Base-by-base conservation (phyloP, 2,329 filamentous ascomycete species). In the Hymenoscyphus occultus region DNA sequence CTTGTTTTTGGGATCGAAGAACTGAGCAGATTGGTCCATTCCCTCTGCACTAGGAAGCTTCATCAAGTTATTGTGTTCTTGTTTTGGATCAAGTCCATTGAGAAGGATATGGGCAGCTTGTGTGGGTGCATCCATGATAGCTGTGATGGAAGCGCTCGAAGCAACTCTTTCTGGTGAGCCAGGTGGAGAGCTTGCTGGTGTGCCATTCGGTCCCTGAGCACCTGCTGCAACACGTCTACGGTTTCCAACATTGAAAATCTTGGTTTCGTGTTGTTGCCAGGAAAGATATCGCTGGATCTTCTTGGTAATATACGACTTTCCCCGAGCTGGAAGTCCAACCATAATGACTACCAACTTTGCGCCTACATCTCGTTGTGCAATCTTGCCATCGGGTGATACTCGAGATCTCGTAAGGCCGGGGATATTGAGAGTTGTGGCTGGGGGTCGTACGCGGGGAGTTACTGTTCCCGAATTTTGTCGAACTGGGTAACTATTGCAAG, bases 251-350 rank as follows among this genome's bases (percentile, higher is more conserved):
- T 99, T 99, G 86, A 99, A 99, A 72, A 99, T 97, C 71, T 85
- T 86, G 13, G 93, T 95, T 74, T 97, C 92, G 78, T 99, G 94
- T 75, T 99, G 95, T 74, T 97, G 88, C 95, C 95, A 99, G 60
- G 96, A 94, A 60, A 99, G 81, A 76, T 98, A 99, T 67, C 95
- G 86, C 65, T 95, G 91, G 68, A 99, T 86, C 80, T 99, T 99
- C 82, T 98, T 98, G 67, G 95, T 98, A 74, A 99, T 96, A 79
- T 99, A 99, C 63, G 93, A 97, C 80, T 99, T 99, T 76, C 95
- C 95, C 73, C 95, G 85, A 10, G 95, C 95, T 2, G 95, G 95
- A 72, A 99, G 81, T 69, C 95, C 95, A 67, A 99, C 95, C 95
- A 99, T 99, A 76, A 99, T 88, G 73, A 99, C 96, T 75, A 98